These are phyloP conservation scores for Arthrobotrys megalospora DNA, from an alignment of 2,329 filamentous ascomycete species.

Conservation along the genomic window DNA sequence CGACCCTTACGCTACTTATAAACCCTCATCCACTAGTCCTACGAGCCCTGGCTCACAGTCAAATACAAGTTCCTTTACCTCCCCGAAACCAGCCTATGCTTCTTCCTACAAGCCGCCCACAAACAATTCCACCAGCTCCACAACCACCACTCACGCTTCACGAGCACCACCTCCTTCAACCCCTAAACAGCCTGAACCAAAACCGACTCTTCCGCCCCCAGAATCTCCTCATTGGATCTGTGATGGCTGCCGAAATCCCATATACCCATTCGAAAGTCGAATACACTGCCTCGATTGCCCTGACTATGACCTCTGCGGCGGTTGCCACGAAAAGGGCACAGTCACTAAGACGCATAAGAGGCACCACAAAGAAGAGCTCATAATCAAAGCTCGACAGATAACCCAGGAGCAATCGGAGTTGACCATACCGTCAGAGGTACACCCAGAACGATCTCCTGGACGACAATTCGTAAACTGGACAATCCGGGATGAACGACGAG, in stretches of 20 bases:
- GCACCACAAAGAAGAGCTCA: constrained; percentile 53
- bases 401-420: constrained; percentile 47
- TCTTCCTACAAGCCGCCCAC: constrained; percentile 11
- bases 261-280: constrained; percentile 49
- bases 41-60: constrained; percentile 3
- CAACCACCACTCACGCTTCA: neutral
- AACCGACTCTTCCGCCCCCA: constrained; percentile 28
- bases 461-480: constrained; percentile 51
- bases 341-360: constrained; percentile 39
- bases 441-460: constrained; percentile 48
- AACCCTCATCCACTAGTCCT: constrained; percentile 7
- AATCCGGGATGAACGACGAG: constrained; percentile 40
- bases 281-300: constrained; percentile 56
- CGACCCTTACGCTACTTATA: constrained; percentile 24
- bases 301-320: constrained; percentile 51
- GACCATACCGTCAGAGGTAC: constrained; percentile 48
- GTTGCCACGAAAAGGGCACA: constrained; percentile 45
- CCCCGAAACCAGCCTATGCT: constrained; percentile 4
- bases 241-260: constrained; percentile 47
- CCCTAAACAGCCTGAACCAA: constrained; percentile 6
- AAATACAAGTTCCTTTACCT: neutral
- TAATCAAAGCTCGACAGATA: constrained; percentile 51
- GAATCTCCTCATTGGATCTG: constrained; percentile 53
- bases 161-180: neutral
- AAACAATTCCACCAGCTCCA: constrained; percentile 3